These are phyloP conservation scores for Rhipidocladum racemiflorum DNA, from an alignment of 176 grass and related monocot genomes.

Conservation along the genomic window DNA sequence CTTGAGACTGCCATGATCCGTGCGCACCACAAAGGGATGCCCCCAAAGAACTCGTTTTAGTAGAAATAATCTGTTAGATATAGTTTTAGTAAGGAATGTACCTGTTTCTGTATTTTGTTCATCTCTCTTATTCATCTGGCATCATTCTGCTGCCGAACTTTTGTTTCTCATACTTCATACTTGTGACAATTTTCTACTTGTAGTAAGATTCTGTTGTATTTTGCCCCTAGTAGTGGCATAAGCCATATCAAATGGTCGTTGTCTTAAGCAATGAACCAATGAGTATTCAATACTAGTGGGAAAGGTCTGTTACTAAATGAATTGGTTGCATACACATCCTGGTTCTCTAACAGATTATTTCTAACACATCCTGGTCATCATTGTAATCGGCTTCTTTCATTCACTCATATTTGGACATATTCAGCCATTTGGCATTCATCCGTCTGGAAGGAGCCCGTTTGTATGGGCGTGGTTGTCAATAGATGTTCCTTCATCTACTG, in stretches of 20 bases:
- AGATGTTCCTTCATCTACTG: too few species aligned
- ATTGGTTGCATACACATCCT: slow-evolving; percentile 3
- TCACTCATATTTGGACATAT: neutral
- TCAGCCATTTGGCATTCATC: neutral
- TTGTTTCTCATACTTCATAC: neutral
- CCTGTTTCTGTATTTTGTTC: neutral
- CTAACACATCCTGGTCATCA: too few species aligned
- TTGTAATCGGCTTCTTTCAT: neutral
- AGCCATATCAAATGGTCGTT: too few species aligned
- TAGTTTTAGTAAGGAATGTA: neutral
- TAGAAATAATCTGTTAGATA: neutral
- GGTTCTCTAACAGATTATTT: neutral
- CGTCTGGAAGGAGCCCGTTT: too few species aligned
- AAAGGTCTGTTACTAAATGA: too few species aligned
- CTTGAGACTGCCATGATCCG: too few species aligned
- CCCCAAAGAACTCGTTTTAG: slow-evolving; percentile 45
- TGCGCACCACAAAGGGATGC: too few species aligned
- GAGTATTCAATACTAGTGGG: too few species aligned
- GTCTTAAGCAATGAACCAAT: too few species aligned
- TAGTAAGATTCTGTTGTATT: too few species aligned
- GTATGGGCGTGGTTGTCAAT: too few species aligned
- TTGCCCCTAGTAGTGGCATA: too few species aligned
- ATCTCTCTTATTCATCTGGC: neutral
- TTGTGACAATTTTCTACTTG: slow-evolving; percentile 6
- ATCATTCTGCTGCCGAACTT: neutral